Evolutionary conservation across 225 moss, liverwort and hornwort species (phyloP).

Genomic region (Sphagnum tenellum): DNA sequence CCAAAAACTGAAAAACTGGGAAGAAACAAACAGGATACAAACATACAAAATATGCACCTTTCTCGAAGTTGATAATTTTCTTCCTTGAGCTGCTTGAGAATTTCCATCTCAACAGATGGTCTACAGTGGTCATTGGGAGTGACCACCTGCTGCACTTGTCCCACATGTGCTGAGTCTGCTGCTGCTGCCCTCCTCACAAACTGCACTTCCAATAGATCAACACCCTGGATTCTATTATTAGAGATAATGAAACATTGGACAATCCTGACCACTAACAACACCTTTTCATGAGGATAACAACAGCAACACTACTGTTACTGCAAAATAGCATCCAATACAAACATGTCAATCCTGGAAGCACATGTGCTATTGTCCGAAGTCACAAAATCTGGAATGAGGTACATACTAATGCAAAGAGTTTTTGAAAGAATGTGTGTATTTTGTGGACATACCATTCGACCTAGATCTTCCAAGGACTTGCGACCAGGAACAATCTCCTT

Average conservation of each 20-base stretch:
- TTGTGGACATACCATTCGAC: constrained; percentile 28
- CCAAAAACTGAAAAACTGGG: too few relatives aligned
- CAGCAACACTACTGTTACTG: background rate
- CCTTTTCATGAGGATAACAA: background rate
- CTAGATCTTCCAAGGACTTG: constrained; percentile 46
- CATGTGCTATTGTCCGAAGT: background rate
- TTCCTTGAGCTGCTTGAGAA: constrained; percentile 39
- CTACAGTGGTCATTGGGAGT: constrained; percentile 27
- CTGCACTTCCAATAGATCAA: constrained; percentile 12
- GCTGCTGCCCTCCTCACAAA: constrained; percentile 40
- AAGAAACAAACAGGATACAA: background rate
- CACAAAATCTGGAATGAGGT: too few relatives aligned
- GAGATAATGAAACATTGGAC: too few relatives aligned
- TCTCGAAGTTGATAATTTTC: constrained; percentile 42
- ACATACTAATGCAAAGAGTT: too few relatives aligned
- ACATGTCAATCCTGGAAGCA: background rate
- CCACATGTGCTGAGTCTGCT: constrained; percentile 24
- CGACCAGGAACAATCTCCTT: constrained; percentile 37
- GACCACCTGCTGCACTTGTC: constrained; percentile 20
- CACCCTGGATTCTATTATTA: too few relatives aligned
- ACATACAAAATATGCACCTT: constrained; percentile 9
- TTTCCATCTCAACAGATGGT: constrained; percentile 28
- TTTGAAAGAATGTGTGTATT: too few relatives aligned
- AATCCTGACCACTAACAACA: too few relatives aligned
- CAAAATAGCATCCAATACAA: background rate